Conservation (phyloP, 2,329 filamentous ascomycete species). For the Pyricularia sp. region DNA sequence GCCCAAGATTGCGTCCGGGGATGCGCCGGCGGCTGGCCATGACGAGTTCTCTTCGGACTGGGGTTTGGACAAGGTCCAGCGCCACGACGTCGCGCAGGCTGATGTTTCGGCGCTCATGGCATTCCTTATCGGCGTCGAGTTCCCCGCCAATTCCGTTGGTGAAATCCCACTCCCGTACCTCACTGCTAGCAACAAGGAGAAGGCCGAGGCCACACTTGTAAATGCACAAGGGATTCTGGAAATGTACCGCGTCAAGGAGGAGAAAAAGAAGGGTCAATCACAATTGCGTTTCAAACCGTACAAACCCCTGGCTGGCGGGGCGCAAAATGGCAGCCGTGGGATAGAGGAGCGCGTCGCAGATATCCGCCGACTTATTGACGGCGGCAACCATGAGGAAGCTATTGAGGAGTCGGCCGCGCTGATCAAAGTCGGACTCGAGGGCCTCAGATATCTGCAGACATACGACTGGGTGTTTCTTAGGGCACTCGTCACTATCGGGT, state of each 20-base stretch:
- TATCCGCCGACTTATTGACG: constrained; percentile 56
- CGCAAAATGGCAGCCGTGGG: constrained; percentile 32
- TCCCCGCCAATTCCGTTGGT: constrained; percentile 91
- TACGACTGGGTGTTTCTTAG: constrained; percentile 97
- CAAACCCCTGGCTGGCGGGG: constrained; percentile 46
- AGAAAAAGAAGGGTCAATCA: constrained; percentile 56
- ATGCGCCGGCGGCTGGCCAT: constrained; percentile 58
- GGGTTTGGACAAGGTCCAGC: constrained; percentile 64
- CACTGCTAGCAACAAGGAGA: constrained; percentile 56
- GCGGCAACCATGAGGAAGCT: constrained; percentile 56
- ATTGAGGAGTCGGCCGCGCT: constrained; percentile 67
- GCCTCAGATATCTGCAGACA: constrained; percentile 86
- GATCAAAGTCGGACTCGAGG: constrained; percentile 64
- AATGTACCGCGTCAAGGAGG: constrained; percentile 92
- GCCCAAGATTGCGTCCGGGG: constrained; percentile 44
- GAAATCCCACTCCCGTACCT: constrained; percentile 79
- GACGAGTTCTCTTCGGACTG: constrained; percentile 88
- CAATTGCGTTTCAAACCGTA: constrained; percentile 71
- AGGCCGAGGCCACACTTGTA: constrained; percentile 70
- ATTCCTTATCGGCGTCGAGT: constrained; percentile 75
- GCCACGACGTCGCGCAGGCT: constrained; percentile 87
- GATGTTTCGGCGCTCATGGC: constrained; percentile 94
- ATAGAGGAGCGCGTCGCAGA: constrained; percentile 53
- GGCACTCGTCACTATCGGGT: constrained; percentile 77
- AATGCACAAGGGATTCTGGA: constrained; percentile 84